phyloP scores from a whole-genome alignment of 768 basidiomycete species.

The Pleurotus salmoneostramineus region DNA sequence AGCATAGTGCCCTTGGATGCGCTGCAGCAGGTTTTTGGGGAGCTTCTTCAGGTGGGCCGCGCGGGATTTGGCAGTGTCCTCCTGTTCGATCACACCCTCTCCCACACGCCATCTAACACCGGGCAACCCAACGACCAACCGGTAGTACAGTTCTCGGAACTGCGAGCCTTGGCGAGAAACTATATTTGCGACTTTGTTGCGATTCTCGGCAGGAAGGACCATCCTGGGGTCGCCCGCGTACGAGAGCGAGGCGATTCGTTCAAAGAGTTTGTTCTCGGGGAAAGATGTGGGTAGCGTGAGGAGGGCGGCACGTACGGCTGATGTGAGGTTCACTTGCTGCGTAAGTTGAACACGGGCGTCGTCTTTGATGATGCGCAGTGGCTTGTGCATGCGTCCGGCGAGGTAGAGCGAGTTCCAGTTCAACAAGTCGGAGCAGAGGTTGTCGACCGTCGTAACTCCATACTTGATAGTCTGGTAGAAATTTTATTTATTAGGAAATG shows the following conservation, averaged over 20 bases:
- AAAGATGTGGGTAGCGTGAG: conserved; percentile 83
- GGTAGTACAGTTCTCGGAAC: conserved; percentile 86
- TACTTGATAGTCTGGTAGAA: conserved; percentile 83
- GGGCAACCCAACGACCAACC: conserved; percentile 71
- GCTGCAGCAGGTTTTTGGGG: conserved; percentile 59
- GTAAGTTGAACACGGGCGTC: conserved; percentile 90
- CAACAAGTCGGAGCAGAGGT: conserved; percentile 83
- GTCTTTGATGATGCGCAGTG: conserved; percentile 87
- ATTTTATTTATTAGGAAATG: not conserved
- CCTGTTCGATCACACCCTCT: conserved; percentile 63
- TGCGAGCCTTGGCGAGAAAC: conserved; percentile 77
- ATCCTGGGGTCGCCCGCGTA: conserved; percentile 93
- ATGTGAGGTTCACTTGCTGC: conserved; percentile 90
- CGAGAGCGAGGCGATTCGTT: conserved; percentile 79
- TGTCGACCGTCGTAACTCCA: conserved; percentile 89
- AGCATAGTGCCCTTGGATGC: conserved; percentile 48
- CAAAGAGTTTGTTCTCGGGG: conserved; percentile 77
- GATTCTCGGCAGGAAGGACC: conserved; percentile 92
- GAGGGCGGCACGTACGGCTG: conserved; percentile 87
- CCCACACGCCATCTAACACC: conserved; percentile 71
- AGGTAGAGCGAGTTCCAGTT: conserved; percentile 94
- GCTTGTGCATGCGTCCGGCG: conserved; percentile 97
- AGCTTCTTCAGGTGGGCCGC: conserved; percentile 76
- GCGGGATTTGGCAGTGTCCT: conserved; percentile 61
- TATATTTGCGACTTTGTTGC: conserved; percentile 91